Conservation (phyloP, 345 rosid genomes). For the Corchorus capsularis region DNA sequence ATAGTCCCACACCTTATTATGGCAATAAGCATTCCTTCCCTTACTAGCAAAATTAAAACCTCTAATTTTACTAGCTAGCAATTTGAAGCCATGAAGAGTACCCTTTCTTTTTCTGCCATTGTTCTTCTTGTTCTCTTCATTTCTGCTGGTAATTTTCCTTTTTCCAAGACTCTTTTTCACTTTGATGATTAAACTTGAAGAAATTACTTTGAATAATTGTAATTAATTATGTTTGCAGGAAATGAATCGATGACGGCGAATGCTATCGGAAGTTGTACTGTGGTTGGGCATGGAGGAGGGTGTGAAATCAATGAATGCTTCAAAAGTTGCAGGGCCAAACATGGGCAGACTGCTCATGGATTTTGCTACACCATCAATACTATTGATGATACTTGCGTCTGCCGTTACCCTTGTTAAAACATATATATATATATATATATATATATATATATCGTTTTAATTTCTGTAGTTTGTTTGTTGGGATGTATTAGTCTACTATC, state of each 20-base stretch:
- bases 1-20: too few species aligned
- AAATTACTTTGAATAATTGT: neutral
- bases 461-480: too few species aligned
- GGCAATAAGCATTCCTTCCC: too few species aligned
- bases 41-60: too few species aligned
- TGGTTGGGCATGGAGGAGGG: neutral
- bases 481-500: too few species aligned
- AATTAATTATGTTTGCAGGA: neutral
- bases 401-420: slow-evolving; percentile 10
- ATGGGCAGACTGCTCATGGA: slow-evolving; percentile 1
- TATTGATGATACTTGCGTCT: neutral
- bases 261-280: neutral
- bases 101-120: neutral
- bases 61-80: too few species aligned
- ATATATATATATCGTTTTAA: too few species aligned
- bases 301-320: slow-evolving; percentile 2
- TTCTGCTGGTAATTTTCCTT: neutral
- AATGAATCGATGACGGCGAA: neutral
- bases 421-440: too few species aligned
- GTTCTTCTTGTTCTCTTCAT: neutral
- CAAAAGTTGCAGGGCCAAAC: neutral
- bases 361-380: neutral
- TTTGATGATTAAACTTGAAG: too few species aligned
- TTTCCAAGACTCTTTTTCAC: too few species aligned
- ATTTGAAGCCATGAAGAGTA: neutral